Percentiles rank a stretch among this genome's conserved stretches.
Evolutionary conservation across 148 eudicot genomes (phyloP).

Genomic region (Rhododendron williamsianum): DNA sequence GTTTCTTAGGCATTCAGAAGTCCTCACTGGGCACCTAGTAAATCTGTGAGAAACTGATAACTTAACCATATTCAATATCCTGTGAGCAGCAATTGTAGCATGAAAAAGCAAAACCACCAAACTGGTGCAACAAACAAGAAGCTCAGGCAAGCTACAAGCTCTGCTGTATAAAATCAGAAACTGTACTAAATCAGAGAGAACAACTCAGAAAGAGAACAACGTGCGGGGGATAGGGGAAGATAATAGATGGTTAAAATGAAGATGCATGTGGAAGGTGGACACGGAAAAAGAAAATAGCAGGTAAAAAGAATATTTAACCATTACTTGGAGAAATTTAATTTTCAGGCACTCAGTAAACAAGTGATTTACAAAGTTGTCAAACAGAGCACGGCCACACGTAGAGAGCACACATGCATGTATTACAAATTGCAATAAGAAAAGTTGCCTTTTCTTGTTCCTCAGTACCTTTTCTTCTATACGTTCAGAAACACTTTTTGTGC

Average conservation of each 20-base stretch:
- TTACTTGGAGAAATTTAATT: not conserved
- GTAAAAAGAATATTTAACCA: not conserved
- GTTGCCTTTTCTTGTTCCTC: not conserved
- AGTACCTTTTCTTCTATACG: constrained; percentile 79
- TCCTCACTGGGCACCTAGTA: not conserved
- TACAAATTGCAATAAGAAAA: not conserved
- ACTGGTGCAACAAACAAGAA: not conserved
- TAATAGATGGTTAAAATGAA: not conserved
- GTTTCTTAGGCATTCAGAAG: not conserved
- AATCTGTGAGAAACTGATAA: not conserved
- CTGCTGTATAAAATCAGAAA: not conserved
- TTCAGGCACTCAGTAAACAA: not conserved
- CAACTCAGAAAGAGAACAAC: too few relatives aligned
- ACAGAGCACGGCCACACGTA: not conserved
- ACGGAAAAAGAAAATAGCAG: not conserved
- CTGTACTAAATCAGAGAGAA: not conserved
- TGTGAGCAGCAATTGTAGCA: not conserved
- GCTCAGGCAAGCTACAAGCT: not conserved
- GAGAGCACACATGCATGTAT: not conserved
- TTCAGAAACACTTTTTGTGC: constrained; percentile 59
- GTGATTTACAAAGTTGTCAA: not conserved
- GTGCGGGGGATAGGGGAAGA: too few relatives aligned
- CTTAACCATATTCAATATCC: not conserved
- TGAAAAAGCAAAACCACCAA: not conserved
- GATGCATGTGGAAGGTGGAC: not conserved